Base-by-base conservation (phyloP, 2,329 filamentous ascomycete genomes). In the Domatiomyces globalis region DNA sequence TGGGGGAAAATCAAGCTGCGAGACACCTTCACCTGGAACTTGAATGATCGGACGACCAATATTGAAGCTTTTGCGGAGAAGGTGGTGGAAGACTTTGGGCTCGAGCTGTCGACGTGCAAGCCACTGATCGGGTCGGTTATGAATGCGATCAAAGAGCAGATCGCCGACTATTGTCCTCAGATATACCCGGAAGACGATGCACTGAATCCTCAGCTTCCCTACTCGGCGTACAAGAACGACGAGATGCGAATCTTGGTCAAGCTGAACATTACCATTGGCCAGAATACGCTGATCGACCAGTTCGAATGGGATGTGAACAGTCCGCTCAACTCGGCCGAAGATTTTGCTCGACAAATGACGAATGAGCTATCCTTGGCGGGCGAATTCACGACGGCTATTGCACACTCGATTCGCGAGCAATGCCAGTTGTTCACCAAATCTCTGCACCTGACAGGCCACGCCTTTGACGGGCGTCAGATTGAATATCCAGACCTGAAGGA, bases 241-340 rank as follows among this genome's bases (percentile, higher is more conserved):
- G 92, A 98, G 71, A 95, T 98, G 90, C 84, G 92, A 48, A 85
- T 98, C 60, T 72, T 94, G 44, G 81, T 98, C 68, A 96, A 95
- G 68, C 76, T 98, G 48, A 95, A 96, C 68, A 95, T 98, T 63
- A 96, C 92, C 5, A 95, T 98, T 63, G 92, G 90, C 43, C 84
- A 87, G 57, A 87, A 94, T 63, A 96, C 89, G 0, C 74, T 98
- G 22, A 84, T 95, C 36, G 92, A 98, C 63, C 92, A 96, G 65
- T 96, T 98, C 56, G 92, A 98, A 68, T 98, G 92, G 92, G 92
- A 98, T 61, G 88, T 96, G 65, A 96, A 96, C 69, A 94, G 95
- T 65, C 85, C 89, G 0, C 72, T 84, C 50, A 98, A 98, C 66
- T 94, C 85, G 0, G 88, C 92, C 2, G 92, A 98, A 69, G 87